Evolutionary conservation across 2,329 filamentous ascomycete species (phyloP), one percentile per base, ranked within the genome.

Genomic region (Diaporthe vaccinii): DNA sequence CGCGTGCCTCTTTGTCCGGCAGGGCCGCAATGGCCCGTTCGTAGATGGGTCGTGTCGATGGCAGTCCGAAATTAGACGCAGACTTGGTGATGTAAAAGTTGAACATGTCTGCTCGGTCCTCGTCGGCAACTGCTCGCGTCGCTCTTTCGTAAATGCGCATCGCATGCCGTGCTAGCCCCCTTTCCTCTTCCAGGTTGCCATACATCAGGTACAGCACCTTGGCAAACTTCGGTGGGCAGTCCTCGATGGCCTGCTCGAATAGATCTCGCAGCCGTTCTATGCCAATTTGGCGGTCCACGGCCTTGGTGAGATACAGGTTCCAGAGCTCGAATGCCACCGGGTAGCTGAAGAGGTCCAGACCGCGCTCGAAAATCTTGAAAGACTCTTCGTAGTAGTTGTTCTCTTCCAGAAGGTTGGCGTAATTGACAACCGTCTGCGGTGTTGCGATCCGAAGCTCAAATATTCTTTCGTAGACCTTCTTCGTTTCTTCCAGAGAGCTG

Each of bases 31-130:
- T 98, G 51, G 97, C 96, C 74, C 96, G 93, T 85, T 99, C 97
- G 87, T 99, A 99, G 80, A 99, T 99, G 0, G 95, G 93, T 70
- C 97, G 89, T 4, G 97, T 98, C 0, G 97, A 98, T 0, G 97
- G 96, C 70, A 99, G 90, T 44, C 97, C 97, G 81, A 99, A 99
- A 85, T 99, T 99, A 28, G 95, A 98, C 1, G 97, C 97, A 0
- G 96, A 98, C 84, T 99, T 98, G 75, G 96, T 98, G 82, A 99
- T 98, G 87, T 99, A 99, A 83, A 98, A 98, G 84, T 98, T 97
- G 87, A 98, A 99, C 96, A 99, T 98, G 80, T 98, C 95, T 76
- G 96, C 93, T 71, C 95, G 91, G 83, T 99, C 96, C 81, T 98
- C 96, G 81, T 99, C 97, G 20, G 95, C 93, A 4, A 99, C 97